Percentiles rank a stretch among this genome's conserved stretches.
phyloP scores from a whole-genome alignment of 768 basidiomycete species.

The Mycena polygramma region DNA sequence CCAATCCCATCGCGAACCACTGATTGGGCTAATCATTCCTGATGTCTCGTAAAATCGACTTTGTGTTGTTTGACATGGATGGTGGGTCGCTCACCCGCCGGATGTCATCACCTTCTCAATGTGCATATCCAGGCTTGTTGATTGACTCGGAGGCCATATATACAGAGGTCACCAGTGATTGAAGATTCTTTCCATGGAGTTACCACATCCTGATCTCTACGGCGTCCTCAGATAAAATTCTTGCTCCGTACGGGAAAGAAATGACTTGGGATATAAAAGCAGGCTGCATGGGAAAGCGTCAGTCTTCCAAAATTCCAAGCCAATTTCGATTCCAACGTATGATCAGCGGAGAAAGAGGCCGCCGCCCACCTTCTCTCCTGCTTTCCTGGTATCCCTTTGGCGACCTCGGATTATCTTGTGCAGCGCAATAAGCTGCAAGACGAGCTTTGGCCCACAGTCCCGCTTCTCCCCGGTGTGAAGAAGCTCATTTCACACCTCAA shows the following conservation, averaged over 20 bases:
- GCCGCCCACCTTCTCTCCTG: slow-evolving; percentile 79
- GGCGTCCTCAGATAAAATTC: slow-evolving; percentile 70
- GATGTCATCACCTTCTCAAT: too few relatives aligned
- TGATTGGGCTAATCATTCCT: neutral
- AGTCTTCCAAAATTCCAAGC: slow-evolving; percentile 29
- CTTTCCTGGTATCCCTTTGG: slow-evolving; percentile 80
- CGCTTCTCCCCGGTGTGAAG: slow-evolving; percentile 78
- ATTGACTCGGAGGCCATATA: slow-evolving; percentile 85
- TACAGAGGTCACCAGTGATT: slow-evolving; percentile 82
- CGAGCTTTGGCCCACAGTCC: slow-evolving; percentile 74
- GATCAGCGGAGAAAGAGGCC: slow-evolving; percentile 74
- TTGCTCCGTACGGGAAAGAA: slow-evolving; percentile 76
- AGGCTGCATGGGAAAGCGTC: slow-evolving; percentile 91
- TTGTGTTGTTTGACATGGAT: slow-evolving; percentile 83
- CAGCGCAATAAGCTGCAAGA: slow-evolving; percentile 73
- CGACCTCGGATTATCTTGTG: slow-evolving; percentile 68
- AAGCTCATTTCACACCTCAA: slow-evolving; percentile 81
- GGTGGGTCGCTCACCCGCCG: slow-evolving; percentile 52
- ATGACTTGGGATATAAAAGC: slow-evolving; percentile 94
- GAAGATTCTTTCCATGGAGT: neutral
- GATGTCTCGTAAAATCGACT: slow-evolving; percentile 51
- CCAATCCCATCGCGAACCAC: neutral
- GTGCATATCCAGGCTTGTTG: slow-evolving; percentile 70
- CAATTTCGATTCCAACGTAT: neutral
- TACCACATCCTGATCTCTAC: neutral